Conservation (phyloP, 75 land plant species). For the Ceratopteris richardii region DNA sequence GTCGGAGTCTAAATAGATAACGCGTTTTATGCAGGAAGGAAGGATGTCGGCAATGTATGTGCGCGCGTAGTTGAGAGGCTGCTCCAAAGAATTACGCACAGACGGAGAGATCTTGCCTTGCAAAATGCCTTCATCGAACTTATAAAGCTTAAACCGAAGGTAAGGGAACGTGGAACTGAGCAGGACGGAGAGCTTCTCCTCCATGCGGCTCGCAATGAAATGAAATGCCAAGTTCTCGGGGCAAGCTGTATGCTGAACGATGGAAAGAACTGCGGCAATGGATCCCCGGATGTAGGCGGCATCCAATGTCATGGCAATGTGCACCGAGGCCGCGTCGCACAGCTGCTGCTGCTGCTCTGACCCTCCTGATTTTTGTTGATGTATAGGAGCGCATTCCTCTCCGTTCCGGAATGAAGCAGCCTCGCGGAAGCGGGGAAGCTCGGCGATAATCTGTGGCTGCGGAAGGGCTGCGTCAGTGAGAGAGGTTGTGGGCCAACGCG, state of each 20-base stretch:
- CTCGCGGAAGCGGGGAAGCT: no score
- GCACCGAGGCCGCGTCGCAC: constrained; percentile 64
- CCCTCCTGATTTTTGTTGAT: no score
- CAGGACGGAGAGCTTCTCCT: constrained; percentile 23
- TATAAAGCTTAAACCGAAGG: constrained; percentile 38
- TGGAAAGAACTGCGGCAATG: constrained; percentile 53
- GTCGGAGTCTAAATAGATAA: constrained; percentile 81
- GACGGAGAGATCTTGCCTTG: constrained; percentile 46
- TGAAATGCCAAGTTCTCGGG: constrained; percentile 36
- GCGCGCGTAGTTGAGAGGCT: constrained; percentile 83
- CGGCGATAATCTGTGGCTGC: no score
- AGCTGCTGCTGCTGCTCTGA: no score
- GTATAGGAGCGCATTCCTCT: no score
- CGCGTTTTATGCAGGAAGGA: constrained; percentile 40
- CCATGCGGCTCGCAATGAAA: constrained; percentile 30
- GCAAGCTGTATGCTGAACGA: constrained; percentile 28
- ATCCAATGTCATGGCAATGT: constrained; percentile 77
- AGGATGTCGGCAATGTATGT: constrained; percentile 56
- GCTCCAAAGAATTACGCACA: constrained; percentile 62
- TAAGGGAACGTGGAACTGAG: constrained; percentile 51
- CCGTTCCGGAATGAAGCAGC: no score
- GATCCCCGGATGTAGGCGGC: constrained; percentile 44
- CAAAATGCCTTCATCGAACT: constrained; percentile 36
- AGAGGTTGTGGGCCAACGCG: no score
- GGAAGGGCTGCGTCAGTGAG: no score